phyloP scores from a whole-genome alignment of 345 rosid genomes.

The Ricinus communis region DNA sequence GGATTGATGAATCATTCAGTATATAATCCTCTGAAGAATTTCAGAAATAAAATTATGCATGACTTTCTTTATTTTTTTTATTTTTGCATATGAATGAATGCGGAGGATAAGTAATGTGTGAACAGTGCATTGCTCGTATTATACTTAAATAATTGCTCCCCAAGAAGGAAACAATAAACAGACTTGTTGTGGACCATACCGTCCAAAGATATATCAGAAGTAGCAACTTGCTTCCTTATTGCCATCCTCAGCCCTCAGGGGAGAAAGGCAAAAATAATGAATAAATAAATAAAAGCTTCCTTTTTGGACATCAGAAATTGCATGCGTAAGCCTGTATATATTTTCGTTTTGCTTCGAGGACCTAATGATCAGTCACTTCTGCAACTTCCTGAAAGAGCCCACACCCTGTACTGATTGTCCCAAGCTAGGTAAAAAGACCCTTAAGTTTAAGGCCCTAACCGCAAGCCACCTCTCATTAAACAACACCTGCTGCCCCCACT shows the following conservation, averaged over 20 bases:
- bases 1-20: background rate
- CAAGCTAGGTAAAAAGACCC: too few species aligned
- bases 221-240: background rate
- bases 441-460: too few species aligned
- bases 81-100: background rate
- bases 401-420: too few species aligned
- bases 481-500: too few species aligned
- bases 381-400: too few species aligned
- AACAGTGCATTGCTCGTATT: background rate
- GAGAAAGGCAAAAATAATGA: too few species aligned
- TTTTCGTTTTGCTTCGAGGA: background rate
- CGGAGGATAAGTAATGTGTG: background rate
- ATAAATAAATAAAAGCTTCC: background rate
- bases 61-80: too few species aligned
- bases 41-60: too few species aligned
- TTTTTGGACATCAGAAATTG: background rate
- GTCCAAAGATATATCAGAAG: background rate
- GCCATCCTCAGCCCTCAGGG: too few species aligned
- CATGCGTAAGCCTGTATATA: background rate
- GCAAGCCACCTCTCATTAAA: too few species aligned
- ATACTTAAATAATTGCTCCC: background rate
- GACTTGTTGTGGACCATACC: slow-evolving; percentile 1
- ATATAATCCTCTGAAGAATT: too few species aligned
- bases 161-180: background rate
- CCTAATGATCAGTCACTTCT: background rate